phyloP scores from a whole-genome alignment of 1,139 yeast species.

The Schwanniomyces etchellsii region DNA sequence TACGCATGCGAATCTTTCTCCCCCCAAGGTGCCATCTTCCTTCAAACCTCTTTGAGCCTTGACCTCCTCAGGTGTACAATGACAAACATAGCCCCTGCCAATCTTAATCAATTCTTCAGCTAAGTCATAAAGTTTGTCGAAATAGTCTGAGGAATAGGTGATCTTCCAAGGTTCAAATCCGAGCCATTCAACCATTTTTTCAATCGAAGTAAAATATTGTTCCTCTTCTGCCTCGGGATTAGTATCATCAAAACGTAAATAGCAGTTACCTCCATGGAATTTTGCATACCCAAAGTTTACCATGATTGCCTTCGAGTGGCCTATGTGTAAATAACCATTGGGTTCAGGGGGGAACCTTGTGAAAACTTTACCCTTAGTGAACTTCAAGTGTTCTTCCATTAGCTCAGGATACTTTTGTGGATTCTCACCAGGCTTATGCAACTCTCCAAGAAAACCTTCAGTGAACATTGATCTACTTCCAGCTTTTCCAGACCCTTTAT shows the following conservation, averaged over 20 bases:
- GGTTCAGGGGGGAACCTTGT: slow-evolving; percentile 99
- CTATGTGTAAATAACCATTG: slow-evolving; percentile 93
- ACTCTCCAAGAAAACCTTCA: slow-evolving; percentile 92
- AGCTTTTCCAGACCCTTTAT: slow-evolving; percentile 17
- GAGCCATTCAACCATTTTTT: slow-evolving; percentile 83
- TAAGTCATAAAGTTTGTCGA: slow-evolving; percentile 77
- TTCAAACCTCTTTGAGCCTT: slow-evolving; percentile 85
- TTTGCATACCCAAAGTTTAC: slow-evolving; percentile 95
- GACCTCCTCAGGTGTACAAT: slow-evolving; percentile 89
- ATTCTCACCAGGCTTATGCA: slow-evolving; percentile 94
- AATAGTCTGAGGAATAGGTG: slow-evolving; percentile 95
- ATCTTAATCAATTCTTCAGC: slow-evolving; percentile 72
- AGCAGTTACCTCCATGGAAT: slow-evolving; percentile 78
- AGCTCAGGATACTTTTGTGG: slow-evolving; percentile 85
- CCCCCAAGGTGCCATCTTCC: slow-evolving; percentile 90
- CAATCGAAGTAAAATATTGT: slow-evolving; percentile 76
- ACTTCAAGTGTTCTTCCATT: slow-evolving; percentile 70
- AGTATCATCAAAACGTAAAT: slow-evolving; percentile 93
- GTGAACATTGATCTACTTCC: slow-evolving; percentile 75
- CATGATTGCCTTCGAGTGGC: slow-evolving; percentile 96
- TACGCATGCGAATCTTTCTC: slow-evolving; percentile 77
- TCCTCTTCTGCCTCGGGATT: slow-evolving; percentile 99
- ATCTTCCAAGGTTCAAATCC: slow-evolving; percentile 91
- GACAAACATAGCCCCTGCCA: slow-evolving; percentile 86
- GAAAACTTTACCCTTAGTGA: slow-evolving; percentile 75